A percentile compares a stretch with the other conserved stretches of the same genome.
phyloP scores from a whole-genome alignment of 1,284 basidiomycete genomes.

The Malassezia cuniculi region DNA sequence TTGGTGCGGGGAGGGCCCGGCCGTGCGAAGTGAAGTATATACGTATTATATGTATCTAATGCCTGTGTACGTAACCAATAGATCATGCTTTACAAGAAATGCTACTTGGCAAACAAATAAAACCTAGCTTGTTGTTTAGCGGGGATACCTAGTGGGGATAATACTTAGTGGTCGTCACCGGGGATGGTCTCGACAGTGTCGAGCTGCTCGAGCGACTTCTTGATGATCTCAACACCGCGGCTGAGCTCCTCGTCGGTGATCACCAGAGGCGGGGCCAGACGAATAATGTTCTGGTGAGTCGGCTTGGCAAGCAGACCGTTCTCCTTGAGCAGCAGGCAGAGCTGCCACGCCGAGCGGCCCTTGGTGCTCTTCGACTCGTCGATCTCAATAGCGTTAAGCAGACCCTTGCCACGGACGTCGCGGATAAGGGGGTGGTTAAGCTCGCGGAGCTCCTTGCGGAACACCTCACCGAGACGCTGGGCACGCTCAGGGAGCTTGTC shows the following conservation, averaged over 20 bases:
- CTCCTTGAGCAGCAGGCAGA: constrained; percentile 82
- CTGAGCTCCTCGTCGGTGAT: constrained; percentile 72
- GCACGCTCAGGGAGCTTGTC: constrained; percentile 73
- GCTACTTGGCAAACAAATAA: too few species aligned
- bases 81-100: too few species aligned
- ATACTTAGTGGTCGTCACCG: constrained; percentile 31
- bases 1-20: too few species aligned
- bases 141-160: too few species aligned
- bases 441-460: constrained; percentile 47
- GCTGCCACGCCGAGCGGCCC: constrained; percentile 81
- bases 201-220: constrained; percentile 63
- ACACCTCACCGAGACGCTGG: constrained; percentile 62
- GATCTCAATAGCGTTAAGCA: constrained; percentile 88
- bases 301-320: constrained; percentile 86
- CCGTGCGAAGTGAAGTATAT: too few species aligned
- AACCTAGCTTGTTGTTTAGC: too few species aligned
- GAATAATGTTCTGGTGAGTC: constrained; percentile 89
- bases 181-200: constrained; percentile 50
- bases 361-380: constrained; percentile 65
- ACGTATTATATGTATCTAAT: too few species aligned
- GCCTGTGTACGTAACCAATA: too few species aligned
- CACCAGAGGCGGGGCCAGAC: constrained; percentile 87
- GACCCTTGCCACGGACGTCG: constrained; percentile 66
- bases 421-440: constrained; percentile 53
- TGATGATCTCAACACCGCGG: constrained; percentile 64